Percentiles rank a stretch among this genome's conserved stretches.
These are phyloP conservation scores for Glebionis coronaria DNA, from an alignment of 129 eudicot species.

Conservation along the genomic window DNA sequence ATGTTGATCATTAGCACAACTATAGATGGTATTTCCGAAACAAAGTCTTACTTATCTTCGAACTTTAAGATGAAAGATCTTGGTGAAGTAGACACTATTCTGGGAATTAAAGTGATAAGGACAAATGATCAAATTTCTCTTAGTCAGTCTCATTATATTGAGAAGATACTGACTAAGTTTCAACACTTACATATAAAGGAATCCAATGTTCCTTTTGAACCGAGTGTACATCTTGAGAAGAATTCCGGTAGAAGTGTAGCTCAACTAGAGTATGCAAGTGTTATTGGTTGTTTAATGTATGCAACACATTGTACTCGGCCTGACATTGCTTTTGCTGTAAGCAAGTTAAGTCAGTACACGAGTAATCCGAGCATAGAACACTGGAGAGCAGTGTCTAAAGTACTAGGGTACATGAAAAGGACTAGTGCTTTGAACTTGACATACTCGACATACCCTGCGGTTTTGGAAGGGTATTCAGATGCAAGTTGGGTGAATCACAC, in stretches of 20 bases:
- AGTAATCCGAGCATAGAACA: not conserved
- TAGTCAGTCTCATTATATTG: not conserved
- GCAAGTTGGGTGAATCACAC: constrained; percentile 5
- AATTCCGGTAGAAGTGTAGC: not conserved
- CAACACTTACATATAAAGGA: not conserved
- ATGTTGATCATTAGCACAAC: too few species aligned
- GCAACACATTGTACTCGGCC: not conserved
- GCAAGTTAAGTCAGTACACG: constrained; percentile 4
- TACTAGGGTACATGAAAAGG: not conserved
- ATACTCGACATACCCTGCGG: not conserved
- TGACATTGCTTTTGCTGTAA: not conserved
- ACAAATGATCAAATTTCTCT: not conserved
- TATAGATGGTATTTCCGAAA: not conserved
- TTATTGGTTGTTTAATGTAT: not conserved
- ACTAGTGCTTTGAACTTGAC: not conserved
- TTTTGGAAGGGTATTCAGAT: constrained; percentile 2
- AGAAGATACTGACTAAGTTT: not conserved
- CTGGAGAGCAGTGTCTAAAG: not conserved
- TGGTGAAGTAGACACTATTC: not conserved
- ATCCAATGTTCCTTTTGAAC: not conserved
- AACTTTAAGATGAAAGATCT: not conserved
- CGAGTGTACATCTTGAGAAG: not conserved
- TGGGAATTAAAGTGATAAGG: not conserved
- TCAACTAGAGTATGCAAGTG: constrained; percentile 1
- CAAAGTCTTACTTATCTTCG: not conserved